Evolutionary conservation across 208 protist species (phyloP).

Genomic region (Acanthamoeba sp.): DNA sequence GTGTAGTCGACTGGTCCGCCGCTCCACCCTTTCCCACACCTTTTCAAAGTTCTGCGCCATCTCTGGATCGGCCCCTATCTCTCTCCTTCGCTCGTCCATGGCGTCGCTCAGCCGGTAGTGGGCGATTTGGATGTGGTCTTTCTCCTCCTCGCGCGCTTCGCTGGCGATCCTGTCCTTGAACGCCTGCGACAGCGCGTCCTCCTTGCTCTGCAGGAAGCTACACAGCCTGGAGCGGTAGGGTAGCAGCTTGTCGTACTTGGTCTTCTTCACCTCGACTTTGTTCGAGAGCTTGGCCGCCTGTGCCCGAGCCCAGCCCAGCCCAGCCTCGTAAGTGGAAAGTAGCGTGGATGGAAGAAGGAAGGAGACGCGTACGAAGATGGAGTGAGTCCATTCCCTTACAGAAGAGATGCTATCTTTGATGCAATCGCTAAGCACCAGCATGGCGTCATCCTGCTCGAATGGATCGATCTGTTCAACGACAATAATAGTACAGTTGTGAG

Average conservation of each 20-base stretch:
- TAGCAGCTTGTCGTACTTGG: background rate
- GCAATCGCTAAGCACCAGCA: background rate
- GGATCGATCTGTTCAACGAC: conserved; percentile 9
- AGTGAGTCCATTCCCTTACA: background rate
- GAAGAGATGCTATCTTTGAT: conserved; percentile 39
- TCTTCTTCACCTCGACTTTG: background rate
- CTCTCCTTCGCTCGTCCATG: background rate
- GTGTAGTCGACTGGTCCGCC: conserved; percentile 1
- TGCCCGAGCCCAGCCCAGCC: too few species aligned
- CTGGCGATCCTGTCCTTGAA: background rate
- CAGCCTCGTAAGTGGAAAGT: too few species aligned
- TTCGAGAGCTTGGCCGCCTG: background rate
- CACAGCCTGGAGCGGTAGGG: background rate
- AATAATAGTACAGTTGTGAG: background rate
- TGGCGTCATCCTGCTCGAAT: background rate
- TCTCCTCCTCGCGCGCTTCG: background rate
- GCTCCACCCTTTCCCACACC: conserved; percentile 1
- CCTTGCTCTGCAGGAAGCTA: background rate
- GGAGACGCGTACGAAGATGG: background rate
- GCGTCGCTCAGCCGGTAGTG: background rate
- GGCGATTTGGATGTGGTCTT: background rate
- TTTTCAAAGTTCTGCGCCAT: background rate
- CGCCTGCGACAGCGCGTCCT: background rate
- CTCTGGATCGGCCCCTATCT: background rate
- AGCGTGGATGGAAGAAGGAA: too few species aligned